phyloP scores from a whole-genome alignment of 2,329 filamentous ascomycete genomes.

The Colletotrichum orbiculare region DNA sequence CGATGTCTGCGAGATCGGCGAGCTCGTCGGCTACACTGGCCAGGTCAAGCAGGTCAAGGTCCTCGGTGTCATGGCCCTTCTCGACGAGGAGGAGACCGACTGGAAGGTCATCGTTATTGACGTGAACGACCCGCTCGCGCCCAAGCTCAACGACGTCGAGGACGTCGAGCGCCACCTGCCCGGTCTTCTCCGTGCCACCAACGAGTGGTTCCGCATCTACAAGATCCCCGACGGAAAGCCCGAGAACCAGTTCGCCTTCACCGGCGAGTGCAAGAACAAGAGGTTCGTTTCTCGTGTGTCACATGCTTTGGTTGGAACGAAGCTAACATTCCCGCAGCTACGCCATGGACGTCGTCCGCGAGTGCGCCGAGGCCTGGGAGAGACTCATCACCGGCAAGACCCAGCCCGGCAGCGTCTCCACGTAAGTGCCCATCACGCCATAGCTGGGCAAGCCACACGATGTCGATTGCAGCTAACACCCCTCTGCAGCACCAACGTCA shows the following conservation, averaged over 20 bases:
- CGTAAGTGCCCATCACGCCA: slow-evolving; percentile 67
- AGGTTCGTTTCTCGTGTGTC: slow-evolving; percentile 64
- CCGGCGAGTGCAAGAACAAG: slow-evolving; percentile 99
- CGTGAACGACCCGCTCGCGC: slow-evolving; percentile 93
- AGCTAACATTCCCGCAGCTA: slow-evolving; percentile 65
- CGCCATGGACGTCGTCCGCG: slow-evolving; percentile 92
- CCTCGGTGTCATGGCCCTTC: slow-evolving; percentile 97
- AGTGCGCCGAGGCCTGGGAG: slow-evolving; percentile 98
- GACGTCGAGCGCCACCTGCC: slow-evolving; percentile 99
- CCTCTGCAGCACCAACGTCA: slow-evolving; percentile 78
- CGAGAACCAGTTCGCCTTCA: slow-evolving; percentile 99
- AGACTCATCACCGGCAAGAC: slow-evolving; percentile 93
- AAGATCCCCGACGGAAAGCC: slow-evolving; percentile 99
- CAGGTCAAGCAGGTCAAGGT: slow-evolving; percentile 99
- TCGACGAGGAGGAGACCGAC: slow-evolving; percentile 99
- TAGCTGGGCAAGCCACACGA: slow-evolving; percentile 31
- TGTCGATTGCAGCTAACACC: slow-evolving; percentile 43
- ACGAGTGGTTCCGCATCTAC: slow-evolving; percentile 99
- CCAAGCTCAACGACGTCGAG: slow-evolving; percentile 98
- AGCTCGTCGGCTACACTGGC: slow-evolving; percentile 94
- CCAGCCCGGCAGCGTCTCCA: slow-evolving; percentile 78
- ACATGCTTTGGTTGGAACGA: neutral
- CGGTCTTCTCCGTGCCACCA: slow-evolving; percentile 95
- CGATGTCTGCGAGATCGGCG: slow-evolving; percentile 99
- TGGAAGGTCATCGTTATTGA: slow-evolving; percentile 99